Evolutionary conservation across 345 rosid genomes (phyloP), one percentile per base, ranked within the genome.

Genomic region (Hypericum androsaemum): DNA sequence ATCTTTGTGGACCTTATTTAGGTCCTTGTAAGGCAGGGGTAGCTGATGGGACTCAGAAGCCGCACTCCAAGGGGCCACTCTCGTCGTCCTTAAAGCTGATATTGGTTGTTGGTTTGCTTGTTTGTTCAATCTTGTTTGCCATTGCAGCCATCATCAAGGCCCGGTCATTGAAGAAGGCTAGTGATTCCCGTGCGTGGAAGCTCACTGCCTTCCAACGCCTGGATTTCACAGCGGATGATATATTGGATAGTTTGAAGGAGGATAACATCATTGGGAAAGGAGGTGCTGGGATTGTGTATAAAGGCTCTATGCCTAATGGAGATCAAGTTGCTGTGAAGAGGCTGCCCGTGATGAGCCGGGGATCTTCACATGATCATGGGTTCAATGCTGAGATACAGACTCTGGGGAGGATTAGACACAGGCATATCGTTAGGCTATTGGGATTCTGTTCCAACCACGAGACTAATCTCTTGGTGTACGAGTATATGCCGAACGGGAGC

Each of bases 321-420:
- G 87, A 85, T 61, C 79, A 51, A 3, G 88, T 88, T 43, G 97
- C 97, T 0, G 95, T 88, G 15, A 88, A 88, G 59, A 70, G 92
- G 67, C 74, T 88, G 3, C 83, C 97, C 0, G 83, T 65, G 2
- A 85, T 85, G 81, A 79, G 81, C 38, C 77, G 97, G 12, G 94
- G 96, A 3, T 88, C 95, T 11, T 82, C 95, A n/a, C 95, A 88
- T 14, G 97, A 88, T 59, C 97, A 88, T 22, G 97, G 97, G 3
- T 88, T 88, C 78, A 88, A 88, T 43, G 97, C 97, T 0, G 97
- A 88, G 80, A 88, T 88, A 45, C 97, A 88, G 55, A 88, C 97
- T 4, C 64, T 88, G 60, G 97, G 97, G 8, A 80, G 80, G 77
- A 88, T 88, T 40, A 62, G 97, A 52, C 97, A 88, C 65, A 66